Evolutionary conservation across 2,329 filamentous ascomycete species (phyloP).

Genomic region (Colletotrichum camelliae): DNA sequence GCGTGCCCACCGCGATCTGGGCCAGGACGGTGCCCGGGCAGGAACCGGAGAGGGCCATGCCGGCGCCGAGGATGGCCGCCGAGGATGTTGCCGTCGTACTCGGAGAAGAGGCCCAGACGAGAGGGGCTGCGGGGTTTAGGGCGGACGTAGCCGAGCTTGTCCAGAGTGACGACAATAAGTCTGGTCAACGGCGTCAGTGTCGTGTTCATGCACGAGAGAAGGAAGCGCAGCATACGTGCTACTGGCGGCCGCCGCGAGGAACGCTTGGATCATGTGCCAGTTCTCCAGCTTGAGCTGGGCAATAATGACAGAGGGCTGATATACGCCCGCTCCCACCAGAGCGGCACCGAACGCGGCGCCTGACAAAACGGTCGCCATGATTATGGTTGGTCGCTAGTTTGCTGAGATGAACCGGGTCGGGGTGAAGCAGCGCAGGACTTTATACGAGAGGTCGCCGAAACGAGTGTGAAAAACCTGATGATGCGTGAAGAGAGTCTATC

Average conservation of each 20-base stretch:
- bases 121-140: conserved; percentile 56
- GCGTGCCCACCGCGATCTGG: conserved; percentile 61
- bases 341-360: conserved; percentile 68
- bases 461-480: background rate
- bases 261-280: conserved; percentile 71
- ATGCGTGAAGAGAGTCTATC: background rate
- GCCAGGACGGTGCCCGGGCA: conserved; percentile 70
- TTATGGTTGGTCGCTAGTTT: background rate
- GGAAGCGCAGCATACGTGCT: conserved; percentile 57
- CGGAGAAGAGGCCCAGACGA: conserved; percentile 55
- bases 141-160: conserved; percentile 45
- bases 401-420: background rate
- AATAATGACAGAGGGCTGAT: conserved; percentile 63
- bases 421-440: background rate
- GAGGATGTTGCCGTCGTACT: conserved; percentile 69
- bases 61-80: conserved; percentile 69
- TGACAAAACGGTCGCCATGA: conserved; percentile 42
- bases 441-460: background rate
- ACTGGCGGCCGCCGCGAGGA: conserved; percentile 65
- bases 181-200: conserved; percentile 35
- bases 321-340: conserved; percentile 64
- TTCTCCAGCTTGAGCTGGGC: conserved; percentile 65
- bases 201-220: background rate
- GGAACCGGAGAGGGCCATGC: conserved; percentile 69
- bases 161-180: conserved; percentile 49